phyloP scores from a whole-genome alignment of 805 yeast species.

The Starmerella bombi region DNA sequence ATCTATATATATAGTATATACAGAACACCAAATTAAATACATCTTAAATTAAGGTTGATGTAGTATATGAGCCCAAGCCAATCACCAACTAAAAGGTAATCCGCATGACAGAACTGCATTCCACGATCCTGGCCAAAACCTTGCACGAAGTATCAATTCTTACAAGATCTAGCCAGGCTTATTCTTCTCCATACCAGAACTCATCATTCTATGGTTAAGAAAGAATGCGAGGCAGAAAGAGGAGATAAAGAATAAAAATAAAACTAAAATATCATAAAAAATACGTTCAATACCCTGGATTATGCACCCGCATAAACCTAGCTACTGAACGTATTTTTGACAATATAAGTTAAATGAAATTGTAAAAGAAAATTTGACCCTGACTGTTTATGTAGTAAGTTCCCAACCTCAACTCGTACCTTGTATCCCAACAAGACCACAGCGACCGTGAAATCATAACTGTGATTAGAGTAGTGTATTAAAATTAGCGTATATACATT shows the following conservation, averaged over 20 bases:
- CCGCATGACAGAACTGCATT: conserved; percentile 18
- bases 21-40: neutral
- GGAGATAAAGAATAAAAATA: conserved; percentile 17
- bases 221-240: conserved; percentile 27
- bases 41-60: conserved; percentile 6
- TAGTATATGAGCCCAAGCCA: conserved; percentile 21
- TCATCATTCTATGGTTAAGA: conserved; percentile 20
- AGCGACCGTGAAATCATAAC: too few relatives aligned
- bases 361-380: neutral
- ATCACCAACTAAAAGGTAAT: neutral
- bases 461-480: too few relatives aligned
- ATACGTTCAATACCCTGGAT: neutral
- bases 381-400: neutral
- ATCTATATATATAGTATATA: neutral
- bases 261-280: too few relatives aligned
- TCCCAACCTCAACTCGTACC: too few relatives aligned
- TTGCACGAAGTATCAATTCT: conserved; percentile 22
- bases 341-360: neutral
- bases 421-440: too few relatives aligned
- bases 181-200: conserved; percentile 28
- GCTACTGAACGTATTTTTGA: too few relatives aligned
- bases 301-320: neutral
- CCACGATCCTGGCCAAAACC: conserved; percentile 19
- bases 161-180: conserved; percentile 17
- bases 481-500: too few relatives aligned